Evolutionary conservation across 2,329 filamentous ascomycete genomes (phyloP).

Genomic region (Rhexocercosporidium sp.): DNA sequence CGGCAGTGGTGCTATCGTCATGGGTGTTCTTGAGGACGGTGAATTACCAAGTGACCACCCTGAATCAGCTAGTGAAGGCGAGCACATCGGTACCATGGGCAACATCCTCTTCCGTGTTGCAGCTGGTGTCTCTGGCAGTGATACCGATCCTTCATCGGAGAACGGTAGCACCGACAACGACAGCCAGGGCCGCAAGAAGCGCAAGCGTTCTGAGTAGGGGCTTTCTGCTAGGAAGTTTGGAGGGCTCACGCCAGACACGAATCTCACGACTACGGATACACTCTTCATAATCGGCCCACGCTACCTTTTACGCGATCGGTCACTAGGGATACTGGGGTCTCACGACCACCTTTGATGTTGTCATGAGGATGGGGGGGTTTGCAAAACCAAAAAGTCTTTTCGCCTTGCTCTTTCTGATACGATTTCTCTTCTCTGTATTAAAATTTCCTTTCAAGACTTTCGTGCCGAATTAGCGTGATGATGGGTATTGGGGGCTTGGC

Average conservation of each 20-base stretch:
- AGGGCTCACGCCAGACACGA: conserved; percentile 33
- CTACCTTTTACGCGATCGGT: conserved; percentile 35
- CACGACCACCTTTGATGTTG: conserved; percentile 38
- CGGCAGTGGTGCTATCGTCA: conserved; percentile 85
- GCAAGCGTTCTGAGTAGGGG: conserved; percentile 69
- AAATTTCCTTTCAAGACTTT: conserved; percentile 37
- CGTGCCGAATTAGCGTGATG: conserved; percentile 44
- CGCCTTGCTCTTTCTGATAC: conserved; percentile 36
- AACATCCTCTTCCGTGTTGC: conserved; percentile 84
- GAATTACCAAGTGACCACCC: conserved; percentile 56
- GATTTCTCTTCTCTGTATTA: conserved; percentile 42
- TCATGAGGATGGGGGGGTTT: conserved; percentile 38
- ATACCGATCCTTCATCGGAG: conserved; percentile 58
- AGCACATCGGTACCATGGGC: conserved; percentile 72
- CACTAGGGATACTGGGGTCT: conserved; percentile 37
- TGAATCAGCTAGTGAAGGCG: conserved; percentile 50
- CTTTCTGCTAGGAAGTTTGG: neutral
- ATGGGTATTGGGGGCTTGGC: conserved; percentile 32
- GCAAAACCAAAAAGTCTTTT: conserved; percentile 37
- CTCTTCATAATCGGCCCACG: conserved; percentile 36
- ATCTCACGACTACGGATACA: conserved; percentile 37
- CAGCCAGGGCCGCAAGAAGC: conserved; percentile 71
- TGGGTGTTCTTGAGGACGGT: conserved; percentile 81
- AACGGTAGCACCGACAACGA: conserved; percentile 53
- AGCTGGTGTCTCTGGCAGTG: conserved; percentile 71